A percentile compares a stretch with the other conserved stretches of the same genome.
Evolutionary conservation across 1,139 yeast genomes (phyloP).

Genomic region (Kodamaea alishanica): DNA sequence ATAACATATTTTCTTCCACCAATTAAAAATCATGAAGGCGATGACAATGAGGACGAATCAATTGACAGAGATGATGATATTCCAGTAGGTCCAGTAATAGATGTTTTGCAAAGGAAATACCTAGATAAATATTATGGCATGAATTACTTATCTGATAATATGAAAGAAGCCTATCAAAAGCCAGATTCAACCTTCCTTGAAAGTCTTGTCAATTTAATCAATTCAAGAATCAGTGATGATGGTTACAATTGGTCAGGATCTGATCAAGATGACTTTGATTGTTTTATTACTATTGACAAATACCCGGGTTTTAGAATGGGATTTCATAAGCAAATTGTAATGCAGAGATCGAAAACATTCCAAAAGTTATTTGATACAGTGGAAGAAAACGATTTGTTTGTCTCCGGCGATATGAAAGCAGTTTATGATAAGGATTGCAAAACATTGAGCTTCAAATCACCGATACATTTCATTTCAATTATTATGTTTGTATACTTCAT

Average conservation of each 20-base stretch:
- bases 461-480: constrained; percentile 25
- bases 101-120: constrained; percentile 1
- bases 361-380: constrained; percentile 19
- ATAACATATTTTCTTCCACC: constrained; percentile 28
- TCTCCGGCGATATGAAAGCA: constrained; percentile 22
- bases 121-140: neutral
- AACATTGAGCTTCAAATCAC: constrained; percentile 16
- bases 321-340: constrained; percentile 29
- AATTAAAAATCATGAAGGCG: constrained; percentile 8
- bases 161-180: neutral
- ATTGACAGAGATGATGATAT: constrained; percentile 1
- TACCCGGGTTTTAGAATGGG: constrained; percentile 23
- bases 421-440: constrained; percentile 14
- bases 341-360: constrained; percentile 27
- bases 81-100: neutral
- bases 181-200: constrained; percentile 2
- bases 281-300: constrained; percentile 19
- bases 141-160: neutral
- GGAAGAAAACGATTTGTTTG: constrained; percentile 15
- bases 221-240: too few relatives aligned
- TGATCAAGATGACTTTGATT: constrained; percentile 18
- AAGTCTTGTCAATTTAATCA: too few relatives aligned
- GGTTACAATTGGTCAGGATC: neutral
- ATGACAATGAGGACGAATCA: constrained; percentile 9
- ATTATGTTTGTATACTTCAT: constrained; percentile 32